These are phyloP conservation scores for Rhizophagus sp. DNA, from an alignment of 192 early-diverging fungal genomes.

Conservation along the genomic window DNA sequence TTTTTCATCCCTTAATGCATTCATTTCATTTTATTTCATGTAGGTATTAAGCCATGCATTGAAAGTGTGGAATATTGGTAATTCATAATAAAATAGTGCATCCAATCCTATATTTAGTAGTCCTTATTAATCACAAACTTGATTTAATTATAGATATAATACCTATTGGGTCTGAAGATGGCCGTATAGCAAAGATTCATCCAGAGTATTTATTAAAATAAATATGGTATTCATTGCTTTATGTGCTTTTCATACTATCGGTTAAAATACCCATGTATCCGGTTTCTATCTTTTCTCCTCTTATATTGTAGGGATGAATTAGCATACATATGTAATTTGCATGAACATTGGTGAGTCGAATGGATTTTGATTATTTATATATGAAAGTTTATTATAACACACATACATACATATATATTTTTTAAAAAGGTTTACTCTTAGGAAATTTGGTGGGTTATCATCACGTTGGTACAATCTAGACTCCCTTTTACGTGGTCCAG, in stretches of 20 bases:
- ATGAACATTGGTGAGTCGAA: slow-evolving; percentile 50
- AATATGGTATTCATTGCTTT: not conserved
- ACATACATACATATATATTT: not conserved
- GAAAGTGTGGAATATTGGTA: slow-evolving; percentile 40
- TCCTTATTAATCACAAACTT: not conserved
- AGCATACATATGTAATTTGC: slow-evolving; percentile 76
- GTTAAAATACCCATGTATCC: too few species aligned
- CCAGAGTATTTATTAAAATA: slow-evolving; percentile 52
- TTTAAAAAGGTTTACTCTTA: slow-evolving; percentile 58
- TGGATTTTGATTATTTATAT: not conserved
- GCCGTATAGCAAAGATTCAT: slow-evolving; percentile 40
- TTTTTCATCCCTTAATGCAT: not conserved
- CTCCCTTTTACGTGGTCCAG: slow-evolving; percentile 49
- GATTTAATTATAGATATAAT: slow-evolving; percentile 46
- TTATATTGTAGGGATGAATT: slow-evolving; percentile 40
- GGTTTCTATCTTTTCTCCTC: not conserved
- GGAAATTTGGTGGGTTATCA: slow-evolving; percentile 63
- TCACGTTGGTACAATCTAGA: slow-evolving; percentile 82
- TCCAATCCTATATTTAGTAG: not conserved
- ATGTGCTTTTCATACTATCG: not conserved
- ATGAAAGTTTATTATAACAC: slow-evolving; percentile 29
- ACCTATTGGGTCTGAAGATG: slow-evolving; percentile 53
- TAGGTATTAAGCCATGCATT: slow-evolving; percentile 46
- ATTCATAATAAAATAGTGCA: not conserved
- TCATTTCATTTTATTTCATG: not conserved